Conservation (phyloP, 306 rosid genomes). For the Prunus mume region DNA sequence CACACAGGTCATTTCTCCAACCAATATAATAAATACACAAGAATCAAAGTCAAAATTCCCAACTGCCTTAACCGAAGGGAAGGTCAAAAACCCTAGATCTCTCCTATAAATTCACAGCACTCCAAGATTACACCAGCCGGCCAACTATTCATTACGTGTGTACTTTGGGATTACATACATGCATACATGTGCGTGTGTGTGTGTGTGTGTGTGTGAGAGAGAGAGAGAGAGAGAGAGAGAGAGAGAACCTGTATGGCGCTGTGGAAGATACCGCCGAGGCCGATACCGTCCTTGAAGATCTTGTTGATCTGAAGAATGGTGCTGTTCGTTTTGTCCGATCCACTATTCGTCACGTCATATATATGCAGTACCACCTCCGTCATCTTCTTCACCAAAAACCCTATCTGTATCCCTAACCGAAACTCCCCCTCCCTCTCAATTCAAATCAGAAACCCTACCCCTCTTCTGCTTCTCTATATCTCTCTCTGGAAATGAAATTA, state of each 20-base stretch:
- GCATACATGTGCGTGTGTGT: not conserved
- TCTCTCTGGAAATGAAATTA: not conserved
- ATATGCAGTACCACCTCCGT: conserved; percentile 80
- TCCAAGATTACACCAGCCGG: conserved; percentile 20
- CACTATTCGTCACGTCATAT: conserved; percentile 96
- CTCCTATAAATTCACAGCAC: conserved; percentile 15
- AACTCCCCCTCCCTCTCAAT: not conserved
- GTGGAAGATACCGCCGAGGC: conserved; percentile 95
- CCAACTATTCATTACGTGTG: not conserved
- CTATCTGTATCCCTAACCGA: conserved; percentile 5
- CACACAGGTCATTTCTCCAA: conserved; percentile 4
- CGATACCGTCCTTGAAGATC: conserved; percentile 98
- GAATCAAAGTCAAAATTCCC: not conserved
- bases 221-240: not conserved
- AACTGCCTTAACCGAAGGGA: conserved; percentile 5
- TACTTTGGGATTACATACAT: not conserved
- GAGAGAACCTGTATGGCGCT: conserved; percentile 86
- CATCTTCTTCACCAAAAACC: conserved; percentile 45
- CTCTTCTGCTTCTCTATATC: not conserved
- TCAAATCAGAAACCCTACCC: conserved; percentile 20
- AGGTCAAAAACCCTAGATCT: conserved; percentile 29
- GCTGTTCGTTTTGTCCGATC: conserved; percentile 93
- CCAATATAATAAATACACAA: not conserved
- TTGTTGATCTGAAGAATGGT: conserved; percentile 95
- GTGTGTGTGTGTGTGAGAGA: too few relatives aligned